These are phyloP conservation scores for Candida boleticola DNA, from an alignment of 805 yeast genomes.

Conservation along the genomic window DNA sequence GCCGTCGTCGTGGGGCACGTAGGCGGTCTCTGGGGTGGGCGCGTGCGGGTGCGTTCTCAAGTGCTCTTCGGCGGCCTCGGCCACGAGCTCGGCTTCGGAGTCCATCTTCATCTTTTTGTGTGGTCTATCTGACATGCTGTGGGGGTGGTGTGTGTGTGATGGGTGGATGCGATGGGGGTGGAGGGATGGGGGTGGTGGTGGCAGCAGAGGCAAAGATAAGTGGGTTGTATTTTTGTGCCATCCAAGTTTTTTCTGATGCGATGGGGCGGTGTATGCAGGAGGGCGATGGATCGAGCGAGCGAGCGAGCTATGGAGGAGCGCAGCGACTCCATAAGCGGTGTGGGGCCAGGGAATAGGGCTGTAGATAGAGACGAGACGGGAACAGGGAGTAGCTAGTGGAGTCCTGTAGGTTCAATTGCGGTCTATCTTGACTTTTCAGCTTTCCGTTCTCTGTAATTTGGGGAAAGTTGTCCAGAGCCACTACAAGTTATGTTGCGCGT, in stretches of 20 bases:
- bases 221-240: background rate
- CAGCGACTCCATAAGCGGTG: too few relatives aligned
- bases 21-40: constrained; percentile 27
- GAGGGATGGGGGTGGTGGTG: background rate
- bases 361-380: too few relatives aligned
- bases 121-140: constrained; percentile 4
- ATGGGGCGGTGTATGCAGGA: background rate
- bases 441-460: too few relatives aligned
- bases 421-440: too few relatives aligned
- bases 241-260: background rate
- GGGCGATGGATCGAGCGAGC: too few relatives aligned
- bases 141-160: too few relatives aligned
- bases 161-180: background rate
- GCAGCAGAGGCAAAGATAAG: background rate
- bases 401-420: too few relatives aligned
- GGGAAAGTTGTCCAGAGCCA: too few relatives aligned
- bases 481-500: too few relatives aligned
- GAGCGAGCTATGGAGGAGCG: too few relatives aligned
- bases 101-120: constrained; percentile 15
- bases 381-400: too few relatives aligned
- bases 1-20: constrained; percentile 57
- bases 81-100: constrained; percentile 61
- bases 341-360: too few relatives aligned
- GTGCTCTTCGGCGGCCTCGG: constrained; percentile 63
- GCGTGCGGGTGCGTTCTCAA: constrained; percentile 49